These are phyloP conservation scores for Rosa persica DNA, from an alignment of 306 rosid species.

Conservation along the genomic window DNA sequence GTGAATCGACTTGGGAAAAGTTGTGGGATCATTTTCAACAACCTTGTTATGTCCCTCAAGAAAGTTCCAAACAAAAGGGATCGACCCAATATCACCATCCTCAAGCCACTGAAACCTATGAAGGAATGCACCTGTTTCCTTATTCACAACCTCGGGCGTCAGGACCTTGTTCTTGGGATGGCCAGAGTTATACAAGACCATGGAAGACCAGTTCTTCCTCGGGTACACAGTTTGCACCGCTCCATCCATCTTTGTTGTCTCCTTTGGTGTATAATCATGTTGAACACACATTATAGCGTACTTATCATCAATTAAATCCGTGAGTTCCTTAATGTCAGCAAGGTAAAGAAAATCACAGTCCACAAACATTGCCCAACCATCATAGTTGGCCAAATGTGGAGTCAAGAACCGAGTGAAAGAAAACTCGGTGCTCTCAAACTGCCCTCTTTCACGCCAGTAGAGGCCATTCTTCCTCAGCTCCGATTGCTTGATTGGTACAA, in stretches of 20 bases:
- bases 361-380: constrained; percentile 28
- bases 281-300: constrained; percentile 27
- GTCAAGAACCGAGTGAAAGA: constrained; percentile 26
- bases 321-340: constrained; percentile 22
- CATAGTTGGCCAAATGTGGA: constrained; percentile 22
- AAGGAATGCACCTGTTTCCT: constrained; percentile 22
- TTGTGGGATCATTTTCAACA: constrained; percentile 17
- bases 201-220: constrained; percentile 29
- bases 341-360: constrained; percentile 27
- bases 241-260: constrained; percentile 28
- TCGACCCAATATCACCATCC: constrained; percentile 16
- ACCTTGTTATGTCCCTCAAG: constrained; percentile 26
- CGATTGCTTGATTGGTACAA: constrained; percentile 15
- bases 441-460: constrained; percentile 22
- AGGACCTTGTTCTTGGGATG: constrained; percentile 26
- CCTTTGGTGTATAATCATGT: constrained; percentile 23
- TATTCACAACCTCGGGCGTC: constrained; percentile 26
- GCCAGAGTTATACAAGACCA: constrained; percentile 22
- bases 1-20: constrained; percentile 19
- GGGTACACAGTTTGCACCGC: constrained; percentile 25
- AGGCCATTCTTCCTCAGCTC: constrained; percentile 17
- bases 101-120: constrained; percentile 30
- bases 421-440: constrained; percentile 24
- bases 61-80: constrained; percentile 25
- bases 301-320: constrained; percentile 15